These are phyloP conservation scores for Haplosporangium sp. DNA, from an alignment of 371 early-diverging fungal species.

Conservation along the genomic window DNA sequence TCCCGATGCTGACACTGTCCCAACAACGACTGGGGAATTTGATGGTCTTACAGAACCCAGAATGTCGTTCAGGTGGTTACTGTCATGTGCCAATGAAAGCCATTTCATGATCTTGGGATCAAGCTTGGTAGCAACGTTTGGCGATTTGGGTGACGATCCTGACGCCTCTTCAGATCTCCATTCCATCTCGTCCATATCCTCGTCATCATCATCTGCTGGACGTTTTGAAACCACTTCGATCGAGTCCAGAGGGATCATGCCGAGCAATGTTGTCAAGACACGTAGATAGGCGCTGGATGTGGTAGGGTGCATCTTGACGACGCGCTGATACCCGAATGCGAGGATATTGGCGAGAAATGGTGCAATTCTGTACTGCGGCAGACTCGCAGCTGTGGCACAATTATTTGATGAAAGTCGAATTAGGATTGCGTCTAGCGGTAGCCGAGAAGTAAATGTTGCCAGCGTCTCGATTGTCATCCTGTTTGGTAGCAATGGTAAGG, in stretches of 20 bases:
- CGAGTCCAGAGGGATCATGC: conserved; percentile 27
- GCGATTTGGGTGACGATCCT: conserved; percentile 24
- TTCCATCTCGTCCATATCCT: conserved; percentile 58
- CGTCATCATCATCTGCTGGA: conserved; percentile 56
- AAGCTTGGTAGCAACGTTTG: conserved; percentile 18
- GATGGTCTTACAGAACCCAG: conserved; percentile 55
- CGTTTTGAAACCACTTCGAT: conserved; percentile 18
- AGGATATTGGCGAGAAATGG: conserved; percentile 60
- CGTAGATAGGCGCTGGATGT: conserved; percentile 33
- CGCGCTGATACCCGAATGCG: conserved; percentile 59
- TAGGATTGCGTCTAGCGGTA: conserved; percentile 57
- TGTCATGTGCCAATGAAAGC: conserved; percentile 61
- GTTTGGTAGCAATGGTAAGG: conserved; percentile 58
- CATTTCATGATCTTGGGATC: conserved; percentile 61
- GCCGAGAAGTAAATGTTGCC: conserved; percentile 43
- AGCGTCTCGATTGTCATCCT: conserved; percentile 56
- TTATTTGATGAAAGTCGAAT: conserved; percentile 34
- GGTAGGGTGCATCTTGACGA: conserved; percentile 36
- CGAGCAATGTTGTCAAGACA: conserved; percentile 30
- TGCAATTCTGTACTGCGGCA: conserved; percentile 18
- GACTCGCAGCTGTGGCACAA: conserved; percentile 1
- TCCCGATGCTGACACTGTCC: conserved; percentile 6
- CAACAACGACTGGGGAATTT: no score
- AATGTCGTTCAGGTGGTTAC: conserved; percentile 59
- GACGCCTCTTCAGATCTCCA: conserved; percentile 25